A percentile compares a stretch with the other conserved stretches of the same genome.
These are phyloP conservation scores for Erysimum pusillum DNA, from an alignment of 441 rosid species.

Conservation along the genomic window DNA sequence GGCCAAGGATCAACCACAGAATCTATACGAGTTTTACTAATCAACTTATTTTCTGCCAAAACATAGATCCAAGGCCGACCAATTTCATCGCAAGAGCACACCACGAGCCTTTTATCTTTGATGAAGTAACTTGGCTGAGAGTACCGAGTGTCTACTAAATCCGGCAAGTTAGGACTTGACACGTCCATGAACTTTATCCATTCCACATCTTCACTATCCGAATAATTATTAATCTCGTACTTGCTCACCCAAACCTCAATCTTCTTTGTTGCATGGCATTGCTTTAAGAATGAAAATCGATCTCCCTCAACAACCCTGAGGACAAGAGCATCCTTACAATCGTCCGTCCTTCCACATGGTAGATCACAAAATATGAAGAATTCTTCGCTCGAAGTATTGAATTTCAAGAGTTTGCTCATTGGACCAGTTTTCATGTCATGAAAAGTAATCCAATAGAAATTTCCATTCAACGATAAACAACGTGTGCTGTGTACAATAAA, in stretches of 20 bases:
- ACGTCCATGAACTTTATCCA: constrained; percentile 1
- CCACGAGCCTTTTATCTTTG: not conserved
- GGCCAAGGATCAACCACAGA: not conserved
- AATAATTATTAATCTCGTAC: not conserved
- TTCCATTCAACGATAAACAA: not conserved
- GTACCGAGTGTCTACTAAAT: not conserved
- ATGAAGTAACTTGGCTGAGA: constrained; percentile 19
- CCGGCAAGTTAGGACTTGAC: constrained; percentile 11
- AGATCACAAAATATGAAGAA: not conserved
- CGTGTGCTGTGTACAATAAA: not conserved
- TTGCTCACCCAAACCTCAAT: constrained; percentile 2
- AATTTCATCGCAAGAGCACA: not conserved
- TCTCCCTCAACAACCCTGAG: not conserved
- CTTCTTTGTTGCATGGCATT: constrained; percentile 8
- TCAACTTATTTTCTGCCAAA: not conserved
- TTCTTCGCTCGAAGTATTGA: not conserved
- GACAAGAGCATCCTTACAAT: not conserved
- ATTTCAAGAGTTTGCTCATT: not conserved
- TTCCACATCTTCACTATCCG: not conserved
- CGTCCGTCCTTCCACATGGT: not conserved
- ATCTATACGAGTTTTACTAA: not conserved
- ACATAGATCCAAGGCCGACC: constrained; percentile 10
- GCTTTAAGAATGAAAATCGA: constrained; percentile 2
- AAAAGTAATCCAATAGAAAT: not conserved
- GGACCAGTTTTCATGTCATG: not conserved